Percentiles rank a stretch among this genome's conserved stretches.
phyloP scores from a whole-genome alignment of 768 basidiomycete genomes.

The Clitopilus hobsonii region DNA sequence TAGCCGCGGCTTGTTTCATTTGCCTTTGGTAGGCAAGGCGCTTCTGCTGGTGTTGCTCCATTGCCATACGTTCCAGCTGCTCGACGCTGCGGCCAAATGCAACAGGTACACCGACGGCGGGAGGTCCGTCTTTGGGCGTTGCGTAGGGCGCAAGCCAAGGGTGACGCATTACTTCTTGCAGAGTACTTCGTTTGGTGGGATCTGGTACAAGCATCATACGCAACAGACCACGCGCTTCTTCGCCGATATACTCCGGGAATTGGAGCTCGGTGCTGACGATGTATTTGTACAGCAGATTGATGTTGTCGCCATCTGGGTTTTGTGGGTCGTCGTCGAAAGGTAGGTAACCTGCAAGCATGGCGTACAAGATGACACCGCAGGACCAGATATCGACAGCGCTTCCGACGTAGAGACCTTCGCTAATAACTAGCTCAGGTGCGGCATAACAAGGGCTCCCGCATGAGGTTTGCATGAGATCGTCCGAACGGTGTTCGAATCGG shows the following conservation, averaged over 20 bases:
- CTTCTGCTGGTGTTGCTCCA: constrained; percentile 84
- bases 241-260: constrained; percentile 93
- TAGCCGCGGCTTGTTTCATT: constrained; percentile 54
- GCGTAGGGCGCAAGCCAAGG: constrained; percentile 75
- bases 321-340: constrained; percentile 99
- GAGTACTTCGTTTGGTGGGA: constrained; percentile 71
- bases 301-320: constrained; percentile 99
- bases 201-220: constrained; percentile 94
- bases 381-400: constrained; percentile 98
- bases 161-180: constrained; percentile 80
- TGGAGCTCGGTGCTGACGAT: constrained; percentile 96
- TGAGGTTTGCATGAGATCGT: constrained; percentile 98
- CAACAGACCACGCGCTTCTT: constrained; percentile 78
- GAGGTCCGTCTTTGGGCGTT: constrained; percentile 20
- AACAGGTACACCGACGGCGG: constrained; percentile 20
- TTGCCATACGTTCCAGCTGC: constrained; percentile 74
- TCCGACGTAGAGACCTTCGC: constrained; percentile 94
- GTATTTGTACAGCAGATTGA: constrained; percentile 97
- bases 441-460: constrained; percentile 98
- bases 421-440: constrained; percentile 96
- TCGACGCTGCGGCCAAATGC: constrained; percentile 69
- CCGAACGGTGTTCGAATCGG: constrained; percentile 85
- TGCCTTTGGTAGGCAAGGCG: constrained; percentile 76
- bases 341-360: constrained; percentile 96
- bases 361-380: constrained; percentile 93